A percentile compares a stretch with the other conserved stretches of the same genome.
These are phyloP conservation scores for Kodamaea arcana DNA, from an alignment of 1,139 yeast species.

Conservation along the genomic window DNA sequence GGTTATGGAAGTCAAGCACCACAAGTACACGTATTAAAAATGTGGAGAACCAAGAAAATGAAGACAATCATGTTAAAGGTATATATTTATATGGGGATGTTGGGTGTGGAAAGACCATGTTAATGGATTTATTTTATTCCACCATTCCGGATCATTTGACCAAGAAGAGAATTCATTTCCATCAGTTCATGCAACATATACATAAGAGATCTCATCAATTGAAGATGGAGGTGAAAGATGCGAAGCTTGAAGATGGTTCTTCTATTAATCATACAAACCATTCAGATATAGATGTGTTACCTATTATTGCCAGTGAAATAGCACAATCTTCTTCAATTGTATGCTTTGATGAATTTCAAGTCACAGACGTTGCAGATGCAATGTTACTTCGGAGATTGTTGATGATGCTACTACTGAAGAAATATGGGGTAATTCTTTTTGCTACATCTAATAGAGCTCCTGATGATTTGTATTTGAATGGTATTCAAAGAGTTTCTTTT, in stretches of 20 bases:
- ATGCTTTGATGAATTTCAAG: conserved; percentile 95
- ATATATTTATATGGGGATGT: conserved; percentile 94
- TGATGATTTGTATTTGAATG: conserved; percentile 86
- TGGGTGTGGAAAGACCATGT: conserved; percentile 97
- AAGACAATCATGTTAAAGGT: conserved; percentile 54
- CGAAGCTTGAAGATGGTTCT: too few relatives aligned
- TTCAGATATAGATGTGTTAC: conserved; percentile 73
- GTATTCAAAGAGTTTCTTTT: conserved; percentile 86
- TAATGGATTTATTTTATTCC: conserved; percentile 89
- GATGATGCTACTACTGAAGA: conserved; percentile 55
- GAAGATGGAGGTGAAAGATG: conserved; percentile 38
- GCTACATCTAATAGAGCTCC: conserved; percentile 96
- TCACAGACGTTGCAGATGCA: conserved; percentile 97
- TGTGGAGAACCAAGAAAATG: conserved; percentile 6
- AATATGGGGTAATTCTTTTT: conserved; percentile 80
- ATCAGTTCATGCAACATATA: conserved; percentile 91
- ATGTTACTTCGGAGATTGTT: conserved; percentile 82
- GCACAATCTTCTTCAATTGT: conserved; percentile 71
- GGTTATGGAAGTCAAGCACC: conserved; percentile 1
- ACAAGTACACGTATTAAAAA: neutral
- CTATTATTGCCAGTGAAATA: conserved; percentile 78
- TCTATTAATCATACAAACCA: conserved; percentile 1
- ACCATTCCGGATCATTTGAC: conserved; percentile 76
- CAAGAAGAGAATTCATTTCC: conserved; percentile 84
- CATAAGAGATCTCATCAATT: conserved; percentile 85